Conservation (phyloP, 805 yeast species). For the Schizosaccharomyces osmophilus region DNA sequence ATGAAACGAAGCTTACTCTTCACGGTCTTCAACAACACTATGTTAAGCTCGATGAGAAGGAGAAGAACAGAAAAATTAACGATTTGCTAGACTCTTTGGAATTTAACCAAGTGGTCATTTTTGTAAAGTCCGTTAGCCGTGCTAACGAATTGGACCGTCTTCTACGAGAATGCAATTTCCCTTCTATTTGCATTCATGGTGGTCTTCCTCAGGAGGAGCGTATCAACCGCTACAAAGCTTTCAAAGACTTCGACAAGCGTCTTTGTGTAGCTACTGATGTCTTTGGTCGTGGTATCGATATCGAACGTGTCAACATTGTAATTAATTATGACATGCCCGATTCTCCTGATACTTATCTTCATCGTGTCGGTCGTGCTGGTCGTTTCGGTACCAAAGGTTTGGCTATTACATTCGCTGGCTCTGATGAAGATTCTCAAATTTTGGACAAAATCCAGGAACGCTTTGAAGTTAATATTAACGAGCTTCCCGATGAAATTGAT, state of each 20-base stretch:
- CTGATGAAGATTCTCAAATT: constrained; percentile 70
- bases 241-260: constrained; percentile 95
- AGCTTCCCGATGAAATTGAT: constrained; percentile 92
- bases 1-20: constrained; percentile 86
- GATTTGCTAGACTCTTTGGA: constrained; percentile 82
- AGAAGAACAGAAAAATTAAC: constrained; percentile 78
- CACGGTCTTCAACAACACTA: constrained; percentile 96
- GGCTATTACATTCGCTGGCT: constrained; percentile 71
- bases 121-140: constrained; percentile 74
- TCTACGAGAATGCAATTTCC: constrained; percentile 80
- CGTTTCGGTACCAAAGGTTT: constrained; percentile 98
- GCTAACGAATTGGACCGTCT: constrained; percentile 78
- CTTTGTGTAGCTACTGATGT: constrained; percentile 97
- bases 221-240: constrained; percentile 82
- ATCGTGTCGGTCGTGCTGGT: constrained; percentile 99
- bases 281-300: constrained; percentile 97
- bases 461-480: constrained; percentile 84
- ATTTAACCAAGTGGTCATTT: constrained; percentile 92
- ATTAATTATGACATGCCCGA: constrained; percentile 88
- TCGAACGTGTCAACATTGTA: constrained; percentile 93
- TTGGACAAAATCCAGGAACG: constrained; percentile 84
- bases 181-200: constrained; percentile 88
- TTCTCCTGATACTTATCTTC: constrained; percentile 81
- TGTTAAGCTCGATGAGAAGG: constrained; percentile 67
- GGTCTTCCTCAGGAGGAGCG: constrained; percentile 94